Evolutionary conservation across 331 rosid genomes (phyloP).

Genomic region (Stylosanthes scabra): DNA sequence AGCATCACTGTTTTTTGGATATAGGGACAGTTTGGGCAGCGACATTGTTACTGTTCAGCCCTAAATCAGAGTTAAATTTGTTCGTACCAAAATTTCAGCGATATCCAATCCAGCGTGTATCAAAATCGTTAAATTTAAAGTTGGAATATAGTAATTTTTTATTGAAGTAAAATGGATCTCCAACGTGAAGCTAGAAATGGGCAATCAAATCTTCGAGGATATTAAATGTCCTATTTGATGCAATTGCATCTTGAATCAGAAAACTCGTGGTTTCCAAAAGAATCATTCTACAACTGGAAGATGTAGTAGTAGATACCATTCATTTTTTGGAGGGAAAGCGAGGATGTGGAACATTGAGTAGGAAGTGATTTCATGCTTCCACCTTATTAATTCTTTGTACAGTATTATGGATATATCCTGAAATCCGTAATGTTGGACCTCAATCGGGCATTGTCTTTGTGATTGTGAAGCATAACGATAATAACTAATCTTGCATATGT

Average conservation of each 20-base stretch:
- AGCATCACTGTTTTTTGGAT: neutral
- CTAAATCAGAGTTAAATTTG: slow-evolving; percentile 24
- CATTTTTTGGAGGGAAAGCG: slow-evolving; percentile 8
- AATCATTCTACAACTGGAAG: slow-evolving; percentile 19
- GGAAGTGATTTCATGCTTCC: slow-evolving; percentile 15
- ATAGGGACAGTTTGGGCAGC: slow-evolving; percentile 13
- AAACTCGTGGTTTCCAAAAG: slow-evolving; percentile 6
- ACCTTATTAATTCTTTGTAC: slow-evolving; percentile 39
- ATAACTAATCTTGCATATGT: neutral
- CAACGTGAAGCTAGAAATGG: slow-evolving; percentile 33
- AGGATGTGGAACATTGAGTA: slow-evolving; percentile 16
- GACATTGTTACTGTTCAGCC: slow-evolving; percentile 20
- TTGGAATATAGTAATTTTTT: slow-evolving; percentile 28
- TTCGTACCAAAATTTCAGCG: slow-evolving; percentile 18
- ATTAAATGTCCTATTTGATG: slow-evolving; percentile 23
- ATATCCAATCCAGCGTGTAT: neutral
- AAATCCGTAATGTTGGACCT: slow-evolving; percentile 10
- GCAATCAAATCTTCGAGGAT: slow-evolving; percentile 28
- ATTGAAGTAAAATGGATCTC: slow-evolving; percentile 21
- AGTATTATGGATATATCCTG: slow-evolving; percentile 19
- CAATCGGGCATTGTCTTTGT: neutral
- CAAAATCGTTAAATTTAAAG: slow-evolving; percentile 20
- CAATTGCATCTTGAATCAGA: slow-evolving; percentile 5
- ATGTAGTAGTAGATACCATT: slow-evolving; percentile 19
- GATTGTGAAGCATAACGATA: neutral